phyloP scores from a whole-genome alignment of 306 rosid genomes.

The Malus sieversii region DNA sequence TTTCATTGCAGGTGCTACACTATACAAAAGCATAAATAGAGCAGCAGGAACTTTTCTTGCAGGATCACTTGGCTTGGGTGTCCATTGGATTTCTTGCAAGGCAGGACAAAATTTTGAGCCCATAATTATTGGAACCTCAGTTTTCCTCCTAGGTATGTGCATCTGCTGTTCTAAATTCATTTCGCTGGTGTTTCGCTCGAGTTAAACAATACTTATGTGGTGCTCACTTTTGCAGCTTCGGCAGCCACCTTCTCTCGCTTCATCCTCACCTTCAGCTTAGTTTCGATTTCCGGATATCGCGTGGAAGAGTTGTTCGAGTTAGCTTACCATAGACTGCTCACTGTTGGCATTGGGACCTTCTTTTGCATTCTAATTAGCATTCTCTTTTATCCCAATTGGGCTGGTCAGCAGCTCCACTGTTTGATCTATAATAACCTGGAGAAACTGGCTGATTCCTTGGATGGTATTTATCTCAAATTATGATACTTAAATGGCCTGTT shows the following conservation, averaged over 20 bases:
- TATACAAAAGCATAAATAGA: conserved; percentile 51
- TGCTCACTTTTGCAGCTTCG: conserved; percentile 40
- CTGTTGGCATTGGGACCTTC: conserved; percentile 49
- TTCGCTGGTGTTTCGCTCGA: too few relatives aligned
- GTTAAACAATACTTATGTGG: neutral
- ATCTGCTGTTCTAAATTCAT: neutral
- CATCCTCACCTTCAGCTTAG: conserved; percentile 72
- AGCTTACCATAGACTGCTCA: conserved; percentile 43
- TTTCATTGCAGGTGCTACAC: conserved; percentile 53
- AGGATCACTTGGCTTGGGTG: conserved; percentile 52
- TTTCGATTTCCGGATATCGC: conserved; percentile 54
- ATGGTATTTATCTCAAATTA: too few relatives aligned
- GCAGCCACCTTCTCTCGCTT: conserved; percentile 72
- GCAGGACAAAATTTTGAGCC: conserved; percentile 61
- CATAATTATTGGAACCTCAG: conserved; percentile 37
- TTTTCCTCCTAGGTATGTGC: conserved; percentile 54
- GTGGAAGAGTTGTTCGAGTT: conserved; percentile 31
- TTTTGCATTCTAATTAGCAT: conserved; percentile 49
- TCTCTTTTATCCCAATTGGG: conserved; percentile 60
- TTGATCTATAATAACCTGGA: conserved; percentile 47
- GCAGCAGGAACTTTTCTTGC: conserved; percentile 59
- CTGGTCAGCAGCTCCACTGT: conserved; percentile 53
- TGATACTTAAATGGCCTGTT: too few relatives aligned
- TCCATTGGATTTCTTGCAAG: conserved; percentile 54
- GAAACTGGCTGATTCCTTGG: conserved; percentile 56